These are phyloP conservation scores for Gossypium ekmanianum DNA, from an alignment of 345 rosid genomes.

Conservation along the genomic window DNA sequence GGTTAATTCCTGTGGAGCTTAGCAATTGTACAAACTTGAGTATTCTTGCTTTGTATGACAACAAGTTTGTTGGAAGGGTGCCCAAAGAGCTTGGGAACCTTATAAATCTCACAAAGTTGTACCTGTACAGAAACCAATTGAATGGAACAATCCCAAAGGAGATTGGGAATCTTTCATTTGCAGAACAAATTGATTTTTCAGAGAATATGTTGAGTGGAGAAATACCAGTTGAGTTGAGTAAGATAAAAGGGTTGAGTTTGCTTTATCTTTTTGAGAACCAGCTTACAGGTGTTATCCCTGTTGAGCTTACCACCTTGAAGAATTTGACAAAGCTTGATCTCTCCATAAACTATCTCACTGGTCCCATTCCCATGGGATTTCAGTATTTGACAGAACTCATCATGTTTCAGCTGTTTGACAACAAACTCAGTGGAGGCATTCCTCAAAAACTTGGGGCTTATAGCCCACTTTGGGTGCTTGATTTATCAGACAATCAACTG, in stretches of 20 bases:
- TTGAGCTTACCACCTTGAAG: conserved; percentile 56
- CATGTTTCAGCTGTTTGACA: conserved; percentile 77
- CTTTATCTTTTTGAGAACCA: conserved; percentile 80
- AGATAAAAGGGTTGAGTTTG: conserved; percentile 52
- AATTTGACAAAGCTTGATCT: conserved; percentile 77
- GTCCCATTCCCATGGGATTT: conserved; percentile 68
- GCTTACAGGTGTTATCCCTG: conserved; percentile 64
- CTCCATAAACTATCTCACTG: conserved; percentile 67
- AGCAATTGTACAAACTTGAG: conserved; percentile 59
- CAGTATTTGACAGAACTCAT: conserved; percentile 51
- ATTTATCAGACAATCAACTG: conserved; percentile 62
- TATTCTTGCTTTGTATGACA: conserved; percentile 72
- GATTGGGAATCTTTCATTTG: conserved; percentile 68
- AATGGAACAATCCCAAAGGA: conserved; percentile 77
- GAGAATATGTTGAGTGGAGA: conserved; percentile 67
- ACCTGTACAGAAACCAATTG: conserved; percentile 64
- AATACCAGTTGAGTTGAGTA: conserved; percentile 66
- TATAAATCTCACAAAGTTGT: conserved; percentile 37
- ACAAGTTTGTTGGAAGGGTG: conserved; percentile 64
- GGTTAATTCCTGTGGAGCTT: conserved; percentile 62
- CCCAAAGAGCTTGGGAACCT: conserved; percentile 65
- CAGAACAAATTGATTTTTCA: conserved; percentile 74
- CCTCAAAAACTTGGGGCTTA: conserved; percentile 68
- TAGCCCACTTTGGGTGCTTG: conserved; percentile 72
- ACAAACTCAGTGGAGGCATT: conserved; percentile 59